Evolutionary conservation across 129 eudicot species (phyloP).

Genomic region (Flaveria ramosissima): DNA sequence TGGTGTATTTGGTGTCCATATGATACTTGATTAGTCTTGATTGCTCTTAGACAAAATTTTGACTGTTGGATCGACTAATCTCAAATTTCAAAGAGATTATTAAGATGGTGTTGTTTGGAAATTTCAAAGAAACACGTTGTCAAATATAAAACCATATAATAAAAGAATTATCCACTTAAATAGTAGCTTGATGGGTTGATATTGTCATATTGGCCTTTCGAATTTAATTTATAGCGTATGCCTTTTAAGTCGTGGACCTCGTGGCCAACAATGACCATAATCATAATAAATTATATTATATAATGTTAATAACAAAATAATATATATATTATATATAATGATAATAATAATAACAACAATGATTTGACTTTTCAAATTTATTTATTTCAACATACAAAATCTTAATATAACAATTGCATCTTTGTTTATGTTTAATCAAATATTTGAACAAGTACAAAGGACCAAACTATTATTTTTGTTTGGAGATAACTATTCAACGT

Average conservation of each 20-base stretch:
- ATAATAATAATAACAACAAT: neutral
- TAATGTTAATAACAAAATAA: neutral
- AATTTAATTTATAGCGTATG: constrained; percentile 14
- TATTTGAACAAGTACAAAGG: neutral
- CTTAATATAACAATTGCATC: neutral
- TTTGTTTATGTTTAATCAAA: neutral
- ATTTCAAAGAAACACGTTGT: constrained; percentile 16
- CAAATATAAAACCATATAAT: neutral
- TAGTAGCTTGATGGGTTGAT: constrained; percentile 13
- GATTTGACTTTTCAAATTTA: neutral
- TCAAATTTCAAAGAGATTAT: neutral
- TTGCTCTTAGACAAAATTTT: neutral
- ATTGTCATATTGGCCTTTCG: constrained; percentile 23
- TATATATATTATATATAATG: too few species aligned
- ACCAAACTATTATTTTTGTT: neutral
- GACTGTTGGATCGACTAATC: neutral
- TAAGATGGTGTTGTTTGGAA: neutral
- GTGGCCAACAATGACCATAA: constrained; percentile 16
- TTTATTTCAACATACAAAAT: neutral
- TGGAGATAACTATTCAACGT: too few species aligned
- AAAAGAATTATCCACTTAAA: neutral
- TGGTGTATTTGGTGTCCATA: too few species aligned
- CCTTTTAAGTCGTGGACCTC: constrained; percentile 27
- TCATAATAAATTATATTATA: neutral
- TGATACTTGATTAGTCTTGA: neutral